A percentile compares a stretch with the other conserved stretches of the same genome.
Evolutionary conservation across 2,329 filamentous ascomycete genomes (phyloP).

Genomic region (Ophiobolus disseminans): DNA sequence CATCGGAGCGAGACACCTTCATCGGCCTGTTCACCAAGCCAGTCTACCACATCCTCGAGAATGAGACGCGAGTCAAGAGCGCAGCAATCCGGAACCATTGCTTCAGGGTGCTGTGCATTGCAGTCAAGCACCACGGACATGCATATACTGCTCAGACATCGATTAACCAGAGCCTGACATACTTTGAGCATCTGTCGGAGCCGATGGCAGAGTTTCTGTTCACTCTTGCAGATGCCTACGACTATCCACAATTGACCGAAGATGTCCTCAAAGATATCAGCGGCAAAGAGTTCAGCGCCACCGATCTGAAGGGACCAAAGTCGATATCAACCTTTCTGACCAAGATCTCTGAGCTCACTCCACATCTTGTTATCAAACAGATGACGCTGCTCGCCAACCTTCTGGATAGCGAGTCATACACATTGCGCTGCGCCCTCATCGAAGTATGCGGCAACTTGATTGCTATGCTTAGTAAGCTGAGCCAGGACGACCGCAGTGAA

Average conservation of each 20-base stretch:
- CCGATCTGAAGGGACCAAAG: constrained; percentile 93
- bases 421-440: constrained; percentile 88
- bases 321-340: constrained; percentile 94
- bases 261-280: constrained; percentile 93
- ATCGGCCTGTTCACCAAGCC: constrained; percentile 90
- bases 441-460: constrained; percentile 98
- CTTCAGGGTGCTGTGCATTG: constrained; percentile 95
- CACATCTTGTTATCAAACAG: constrained; percentile 93
- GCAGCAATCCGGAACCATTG: constrained; percentile 92
- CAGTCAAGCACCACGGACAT: constrained; percentile 96
- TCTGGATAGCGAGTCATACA: constrained; percentile 96
- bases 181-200: constrained; percentile 98
- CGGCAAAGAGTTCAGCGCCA: constrained; percentile 97
- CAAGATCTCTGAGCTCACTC: constrained; percentile 89
- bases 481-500: constrained; percentile 78
- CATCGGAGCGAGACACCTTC: constrained; percentile 94
- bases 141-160: constrained; percentile 96
- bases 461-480: constrained; percentile 85
- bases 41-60: constrained; percentile 92
- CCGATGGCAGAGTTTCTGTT: constrained; percentile 99
- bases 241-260: constrained; percentile 93
- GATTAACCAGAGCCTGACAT: constrained; percentile 95
- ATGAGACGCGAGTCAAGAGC: constrained; percentile 88
- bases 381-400: constrained; percentile 96
- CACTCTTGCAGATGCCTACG: constrained; percentile 95